Base-by-base conservation (phyloP, 75 land plant species). In the Selaginella tamariscina region DNA sequence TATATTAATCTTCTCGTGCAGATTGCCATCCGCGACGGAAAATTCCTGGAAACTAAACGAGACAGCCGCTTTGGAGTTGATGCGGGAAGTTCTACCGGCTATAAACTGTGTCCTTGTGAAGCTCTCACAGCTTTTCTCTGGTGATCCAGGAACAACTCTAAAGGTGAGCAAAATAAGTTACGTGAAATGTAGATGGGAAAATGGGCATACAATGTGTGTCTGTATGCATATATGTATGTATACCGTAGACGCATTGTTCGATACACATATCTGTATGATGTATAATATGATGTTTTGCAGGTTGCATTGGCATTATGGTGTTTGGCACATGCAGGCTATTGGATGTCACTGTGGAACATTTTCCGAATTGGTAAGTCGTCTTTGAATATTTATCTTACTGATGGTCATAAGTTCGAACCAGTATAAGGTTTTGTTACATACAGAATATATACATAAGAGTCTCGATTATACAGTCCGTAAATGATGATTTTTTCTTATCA, bases 61-160 rank as follows among this genome's bases (percentile, higher is more conserved):
- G 67, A 79, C 81, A 78, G 89, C 88, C 65, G 84, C 86, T 24
- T 66, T 88, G 32, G 78, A 83, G 82, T 24, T 86, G 30, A 21
- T 84, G 9, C 84, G 78, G 66, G 64, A 75, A 31, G 2, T 82
- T 13, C 78, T 91, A 39, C 88, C 93, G 56, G 83, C 84, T 73
- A 9, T 88, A 20, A 91, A 91, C 72, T 82, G 77, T 75, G 69
- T 82, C 13, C 66, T 91, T 1, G 23, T 74, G 59, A 86, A 77
- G 33, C 49, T 82, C 13, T 78, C 69, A 75, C 65, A 68, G 39
- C 83, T 91, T 8, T 91, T 91, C 67, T 91, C 86, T 70, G 97
- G 97, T 5, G 93, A 91, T 64, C 97, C 97, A 39, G 76, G 83
- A 24, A 88, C 86, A 23, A 91, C 97, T 1, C 82, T 91, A 79